These are phyloP conservation scores for Schizophyllum commune DNA, from an alignment of 1,284 basidiomycete species.

Conservation along the genomic window DNA sequence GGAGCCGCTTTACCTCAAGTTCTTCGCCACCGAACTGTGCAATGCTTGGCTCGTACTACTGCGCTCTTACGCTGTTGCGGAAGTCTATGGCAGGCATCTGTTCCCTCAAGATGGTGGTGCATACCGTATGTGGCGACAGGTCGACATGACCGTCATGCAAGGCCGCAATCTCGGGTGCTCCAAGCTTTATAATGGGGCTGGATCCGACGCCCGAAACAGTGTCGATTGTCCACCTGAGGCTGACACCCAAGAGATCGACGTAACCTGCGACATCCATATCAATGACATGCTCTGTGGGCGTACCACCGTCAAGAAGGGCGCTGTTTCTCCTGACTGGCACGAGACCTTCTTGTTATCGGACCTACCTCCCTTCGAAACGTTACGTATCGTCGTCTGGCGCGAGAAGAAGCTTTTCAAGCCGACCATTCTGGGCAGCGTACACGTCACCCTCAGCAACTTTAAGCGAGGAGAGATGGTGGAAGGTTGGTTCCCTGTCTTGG, in stretches of 20 bases:
- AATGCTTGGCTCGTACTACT: slow-evolving; percentile 69
- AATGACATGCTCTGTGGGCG: slow-evolving; percentile 59
- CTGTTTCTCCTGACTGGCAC: slow-evolving; percentile 66
- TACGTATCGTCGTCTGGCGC: slow-evolving; percentile 57
- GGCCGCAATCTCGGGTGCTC: slow-evolving; percentile 58
- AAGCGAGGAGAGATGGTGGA: slow-evolving; percentile 65
- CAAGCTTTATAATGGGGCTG: slow-evolving; percentile 24
- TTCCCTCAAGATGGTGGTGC: slow-evolving; percentile 59
- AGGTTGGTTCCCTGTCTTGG: slow-evolving; percentile 76
- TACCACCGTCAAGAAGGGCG: slow-evolving; percentile 63
- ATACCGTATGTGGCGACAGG: slow-evolving; percentile 79
- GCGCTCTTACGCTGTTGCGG: slow-evolving; percentile 68
- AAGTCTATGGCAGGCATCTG: slow-evolving; percentile 60
- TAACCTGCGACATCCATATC: slow-evolving; percentile 63
- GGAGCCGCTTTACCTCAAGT: slow-evolving; percentile 68
- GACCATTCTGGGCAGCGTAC: slow-evolving; percentile 49
- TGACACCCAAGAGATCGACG: slow-evolving; percentile 55
- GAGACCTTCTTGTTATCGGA: slow-evolving; percentile 69
- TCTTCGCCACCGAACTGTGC: slow-evolving; percentile 49
- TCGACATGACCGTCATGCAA: slow-evolving; percentile 62
- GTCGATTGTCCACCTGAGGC: slow-evolving; percentile 18
- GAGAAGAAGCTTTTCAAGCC: slow-evolving; percentile 60
- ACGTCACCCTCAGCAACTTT: slow-evolving; percentile 61
- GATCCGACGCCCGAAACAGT: slow-evolving; percentile 8
- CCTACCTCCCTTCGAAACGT: slow-evolving; percentile 60